Base-by-base conservation (phyloP, 768 basidiomycete species). In the Candolleomyces aberdarensis region DNA sequence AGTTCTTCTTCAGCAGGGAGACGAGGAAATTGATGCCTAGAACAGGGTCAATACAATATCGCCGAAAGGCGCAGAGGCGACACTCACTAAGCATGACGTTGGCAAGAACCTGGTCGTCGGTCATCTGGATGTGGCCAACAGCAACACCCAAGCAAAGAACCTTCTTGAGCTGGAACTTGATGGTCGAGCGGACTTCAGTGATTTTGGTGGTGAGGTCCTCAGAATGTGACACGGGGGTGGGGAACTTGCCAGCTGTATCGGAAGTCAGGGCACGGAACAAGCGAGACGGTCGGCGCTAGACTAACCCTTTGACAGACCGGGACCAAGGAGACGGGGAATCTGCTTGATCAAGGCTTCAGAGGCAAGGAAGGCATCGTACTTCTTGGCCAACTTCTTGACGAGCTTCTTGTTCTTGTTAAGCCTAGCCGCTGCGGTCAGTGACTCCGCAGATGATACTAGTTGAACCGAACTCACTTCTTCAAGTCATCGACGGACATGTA, bases 381-480 rank as follows among this genome's bases (percentile, higher is more conserved):
- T 98, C 85, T 98, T 98, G 67, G 96, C 96, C 68, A 98, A 92
- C 83, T 97, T 97, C 85, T 98, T 99, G 73, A 98, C 97, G 64
- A 99, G 92, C 82, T 99, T 99, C 85, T 99, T 98, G 87, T 98
- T 99, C 83, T 97, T 96, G 89, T 96, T 97, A 66, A 98, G 85
- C 79, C 92, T 94, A 51, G 22, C 36, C 36, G 36, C 36, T 36
- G n/a, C 29, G 19, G 32, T 61, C 53, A 59, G 58, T 20, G 31
- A n/a, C 6, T 8, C 1, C 9, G 22, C 5, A 9, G 26, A 8
- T 10, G 8, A 31, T 7, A 26, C 36, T 5, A 32, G 6, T n/a
- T 14, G 19, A 14, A 4, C 29, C 43, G 15, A 3, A 72, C 83
- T 41, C 72, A 95, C 95, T 99, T 99, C 80, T 99, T 98, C 80